phyloP scores from a whole-genome alignment of 352 stramenopile species.

The Paralagenidium karlingii region DNA sequence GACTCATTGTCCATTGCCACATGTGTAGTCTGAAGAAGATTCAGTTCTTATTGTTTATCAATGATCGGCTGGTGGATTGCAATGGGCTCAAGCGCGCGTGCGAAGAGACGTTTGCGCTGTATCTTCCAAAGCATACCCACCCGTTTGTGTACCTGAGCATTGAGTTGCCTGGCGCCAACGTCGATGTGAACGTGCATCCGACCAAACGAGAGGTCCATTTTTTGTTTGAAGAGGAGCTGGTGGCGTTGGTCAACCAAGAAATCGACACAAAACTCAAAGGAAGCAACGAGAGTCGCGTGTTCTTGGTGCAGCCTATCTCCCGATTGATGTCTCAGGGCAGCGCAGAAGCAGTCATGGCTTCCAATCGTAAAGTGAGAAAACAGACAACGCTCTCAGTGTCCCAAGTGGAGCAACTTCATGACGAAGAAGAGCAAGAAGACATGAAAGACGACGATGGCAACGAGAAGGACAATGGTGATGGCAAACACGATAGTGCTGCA shows the following conservation, averaged over 20 bases:
- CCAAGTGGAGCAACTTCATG: constrained; percentile 7
- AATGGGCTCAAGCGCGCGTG: constrained; percentile 84
- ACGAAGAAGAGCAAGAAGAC: constrained; percentile 16
- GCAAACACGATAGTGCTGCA: not conserved
- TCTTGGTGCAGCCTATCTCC: constrained; percentile 82
- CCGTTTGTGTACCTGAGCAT: constrained; percentile 98
- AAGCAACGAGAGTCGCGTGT: constrained; percentile 84
- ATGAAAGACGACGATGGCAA: constrained; percentile 10
- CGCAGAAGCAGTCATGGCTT: not conserved
- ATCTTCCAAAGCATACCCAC: constrained; percentile 88
- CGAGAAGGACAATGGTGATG: constrained; percentile 4
- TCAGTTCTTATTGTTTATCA: constrained; percentile 95
- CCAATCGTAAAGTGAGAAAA: constrained; percentile 3
- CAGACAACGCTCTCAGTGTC: not conserved
- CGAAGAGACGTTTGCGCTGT: constrained; percentile 91
- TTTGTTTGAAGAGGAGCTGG: constrained; percentile 91
- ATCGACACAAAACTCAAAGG: constrained; percentile 70
- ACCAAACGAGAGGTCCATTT: constrained; percentile 98
- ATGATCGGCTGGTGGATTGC: constrained; percentile 94
- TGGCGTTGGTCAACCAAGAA: constrained; percentile 67
- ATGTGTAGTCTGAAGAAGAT: constrained; percentile 56
- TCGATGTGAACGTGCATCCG: constrained; percentile 99
- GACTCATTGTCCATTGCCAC: not conserved
- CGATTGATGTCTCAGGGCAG: constrained; percentile 21
- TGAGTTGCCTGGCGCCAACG: constrained; percentile 82